phyloP scores from a whole-genome alignment of 2,329 filamentous ascomycete species.

The Parastagonospora nodorum region DNA sequence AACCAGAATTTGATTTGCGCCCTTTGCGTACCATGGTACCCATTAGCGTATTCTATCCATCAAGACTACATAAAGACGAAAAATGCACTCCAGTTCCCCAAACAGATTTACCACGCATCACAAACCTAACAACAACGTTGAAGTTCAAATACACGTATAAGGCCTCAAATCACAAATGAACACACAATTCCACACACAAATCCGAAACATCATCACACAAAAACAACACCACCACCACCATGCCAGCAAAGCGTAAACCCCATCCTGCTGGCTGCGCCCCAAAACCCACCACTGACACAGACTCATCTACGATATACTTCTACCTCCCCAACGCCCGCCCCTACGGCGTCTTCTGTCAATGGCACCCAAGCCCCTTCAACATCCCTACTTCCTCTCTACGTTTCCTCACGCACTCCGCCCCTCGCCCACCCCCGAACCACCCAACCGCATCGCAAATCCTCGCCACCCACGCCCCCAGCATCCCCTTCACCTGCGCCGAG shows the following conservation, averaged over 20 bases:
- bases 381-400: slow-evolving; percentile 31
- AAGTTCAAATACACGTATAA: no score
- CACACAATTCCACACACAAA: background rate
- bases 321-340: slow-evolving; percentile 42
- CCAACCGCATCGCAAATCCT: slow-evolving; percentile 4
- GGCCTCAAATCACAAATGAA: no score
- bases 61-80: background rate
- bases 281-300: background rate
- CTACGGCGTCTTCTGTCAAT: slow-evolving; percentile 60
- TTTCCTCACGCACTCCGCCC: slow-evolving; percentile 6
- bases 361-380: slow-evolving; percentile 55
- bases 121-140: no score
- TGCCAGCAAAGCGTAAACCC: background rate
- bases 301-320: slow-evolving; percentile 12
- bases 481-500: slow-evolving; percentile 19
- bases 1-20: background rate
- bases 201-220: background rate
- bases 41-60: background rate
- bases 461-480: background rate
- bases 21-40: background rate
- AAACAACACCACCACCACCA: background rate
- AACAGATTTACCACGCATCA: no score
- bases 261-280: background rate
- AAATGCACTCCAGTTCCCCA: background rate
- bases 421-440: background rate